Base-by-base conservation (phyloP, 2,329 filamentous ascomycete genomes). In the Gyromitra esculenta region DNA sequence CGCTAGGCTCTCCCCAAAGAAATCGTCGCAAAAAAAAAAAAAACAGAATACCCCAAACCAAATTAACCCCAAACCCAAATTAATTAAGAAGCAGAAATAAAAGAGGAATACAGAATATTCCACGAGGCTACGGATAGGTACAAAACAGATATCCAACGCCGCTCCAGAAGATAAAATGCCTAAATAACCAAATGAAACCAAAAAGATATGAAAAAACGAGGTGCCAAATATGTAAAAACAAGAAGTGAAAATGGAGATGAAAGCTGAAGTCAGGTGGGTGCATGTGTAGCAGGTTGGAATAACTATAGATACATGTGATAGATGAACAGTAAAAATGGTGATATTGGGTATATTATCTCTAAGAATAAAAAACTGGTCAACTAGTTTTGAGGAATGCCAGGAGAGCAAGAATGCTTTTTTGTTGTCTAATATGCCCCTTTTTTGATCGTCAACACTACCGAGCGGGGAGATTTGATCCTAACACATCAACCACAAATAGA, bases 221-320 rank as follows among this genome's bases (percentile, higher is more conserved):
- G 45, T 70, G 64, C 69, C 75, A 78, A 78, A 76, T 65, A 75
- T 76, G 52, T 66, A 67, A 48, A 71, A 66, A 77, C 66, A 79
- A 75, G 77, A 75, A 75, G 66, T 41, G 71, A 71, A 75, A 79
- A 79, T 79, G 25, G 76, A 68, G 70, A 76, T 56, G 62, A 79
- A 80, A 75, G 75, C 70, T 74, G 77, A 79, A 79, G 56, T 76
- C 75, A 77, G 70, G 70, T 63, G 57, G 66, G 66, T 59, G 59
- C 62, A 48, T 57, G 63, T 48, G 48, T 45, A 76, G 73, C 62
- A 52, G 60, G 72, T 76, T 69, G 25, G 71, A 48, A 43, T 43
- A 60, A n/a, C 54, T 76, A 79, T 69, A 79, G 50, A 72, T 78
- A 68, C 78, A 77, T 73, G 72, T 76, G 45, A 79, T 63, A 65